A percentile compares a stretch with the other conserved stretches of the same genome.
Conservation (phyloP, 495 filamentous ascomycete genomes). For the Penicillium coffeae region DNA sequence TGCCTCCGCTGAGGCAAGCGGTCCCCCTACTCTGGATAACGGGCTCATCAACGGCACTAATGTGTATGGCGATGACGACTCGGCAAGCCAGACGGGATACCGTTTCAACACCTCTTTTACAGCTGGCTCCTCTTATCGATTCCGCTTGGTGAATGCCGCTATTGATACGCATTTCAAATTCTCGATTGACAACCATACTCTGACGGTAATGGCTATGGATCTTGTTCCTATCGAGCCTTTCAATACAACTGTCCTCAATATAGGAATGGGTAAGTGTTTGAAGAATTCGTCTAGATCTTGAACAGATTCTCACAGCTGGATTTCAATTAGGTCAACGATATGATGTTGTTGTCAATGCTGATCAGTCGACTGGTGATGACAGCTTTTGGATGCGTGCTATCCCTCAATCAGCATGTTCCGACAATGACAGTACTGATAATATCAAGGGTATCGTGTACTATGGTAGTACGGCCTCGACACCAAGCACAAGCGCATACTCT, state of each 20-base stretch:
- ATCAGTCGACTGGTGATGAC: conserved; percentile 27
- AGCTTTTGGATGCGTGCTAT: conserved; percentile 69
- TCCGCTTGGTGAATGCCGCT: conserved; percentile 46
- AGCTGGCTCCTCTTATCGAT: conserved; percentile 41
- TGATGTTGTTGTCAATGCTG: conserved; percentile 65
- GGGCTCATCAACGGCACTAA: conserved; percentile 54
- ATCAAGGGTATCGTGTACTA: conserved; percentile 59
- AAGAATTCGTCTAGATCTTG: no score
- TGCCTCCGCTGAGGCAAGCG: conserved; percentile 1
- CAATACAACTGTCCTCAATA: conserved; percentile 38
- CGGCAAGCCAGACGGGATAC: conserved; percentile 25
- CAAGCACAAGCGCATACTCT: conserved; percentile 2
- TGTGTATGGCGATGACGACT: conserved; percentile 27
- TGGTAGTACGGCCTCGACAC: conserved; percentile 24
- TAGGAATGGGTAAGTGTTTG: conserved; percentile 59
- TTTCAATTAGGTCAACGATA: conserved; percentile 54
- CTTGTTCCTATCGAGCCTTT: conserved; percentile 49
- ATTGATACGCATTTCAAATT: conserved; percentile 38
- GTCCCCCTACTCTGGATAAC: conserved; percentile 34
- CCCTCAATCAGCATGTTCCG: conserved; percentile 45
- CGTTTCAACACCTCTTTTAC: conserved; percentile 38
- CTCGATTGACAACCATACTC: conserved; percentile 44
- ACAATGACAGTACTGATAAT: conserved; percentile 40
- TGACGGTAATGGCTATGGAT: conserved; percentile 46
- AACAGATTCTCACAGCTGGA: no score